Evolutionary conservation across 2,329 filamentous ascomycete species (phyloP), one percentile per base, ranked within the genome.

Genomic region (Pestalotiopsis fici): DNA sequence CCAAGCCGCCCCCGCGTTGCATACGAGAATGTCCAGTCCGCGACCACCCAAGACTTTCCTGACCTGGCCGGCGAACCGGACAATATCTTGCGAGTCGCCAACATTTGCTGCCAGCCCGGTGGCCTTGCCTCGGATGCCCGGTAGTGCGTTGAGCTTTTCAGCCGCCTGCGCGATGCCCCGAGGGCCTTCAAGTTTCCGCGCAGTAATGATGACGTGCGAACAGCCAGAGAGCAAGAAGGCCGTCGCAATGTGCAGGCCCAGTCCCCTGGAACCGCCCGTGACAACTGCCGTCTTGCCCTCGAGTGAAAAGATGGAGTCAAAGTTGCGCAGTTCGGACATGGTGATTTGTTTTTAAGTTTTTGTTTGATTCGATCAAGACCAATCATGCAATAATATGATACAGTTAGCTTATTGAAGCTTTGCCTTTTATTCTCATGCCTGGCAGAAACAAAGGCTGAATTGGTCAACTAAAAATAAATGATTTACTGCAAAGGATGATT

Each of bases 1-100:
- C 91, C 90, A 93, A 3, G 89, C 90, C 1, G 91, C 90, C 4
- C 91, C 91, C 0, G 91, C 91, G 74, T 93, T 93, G 11, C 90
- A 90, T 69, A 93, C 89, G 59, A 93, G 78, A 59, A 93, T 91
- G 74, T 92, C 88, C 35, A 93, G 71, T 4, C 76, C 86, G 73
- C 88, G 69, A 82, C 71, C 87, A 81, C 57, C 89, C 86, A 71
- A 88, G 81, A 80, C 87, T 85, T 69, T 69, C 76, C 78, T 39
- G 87, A 88, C 76, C 88, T 88, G 35, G 79, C 70, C 80, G 2
- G 89, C 87, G 25, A 93, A 80, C 4, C 86, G 80, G 62, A 89
- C 86, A 59, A 93, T 87, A 68, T 91, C 90, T 1, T 83, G 79
- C 25, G 88, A 78, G 70, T 88, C 87, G 63, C 88, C 86, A 71